Evolutionary conservation across 257 asterid species (phyloP).

Genomic region (Solanum etuberosum): DNA sequence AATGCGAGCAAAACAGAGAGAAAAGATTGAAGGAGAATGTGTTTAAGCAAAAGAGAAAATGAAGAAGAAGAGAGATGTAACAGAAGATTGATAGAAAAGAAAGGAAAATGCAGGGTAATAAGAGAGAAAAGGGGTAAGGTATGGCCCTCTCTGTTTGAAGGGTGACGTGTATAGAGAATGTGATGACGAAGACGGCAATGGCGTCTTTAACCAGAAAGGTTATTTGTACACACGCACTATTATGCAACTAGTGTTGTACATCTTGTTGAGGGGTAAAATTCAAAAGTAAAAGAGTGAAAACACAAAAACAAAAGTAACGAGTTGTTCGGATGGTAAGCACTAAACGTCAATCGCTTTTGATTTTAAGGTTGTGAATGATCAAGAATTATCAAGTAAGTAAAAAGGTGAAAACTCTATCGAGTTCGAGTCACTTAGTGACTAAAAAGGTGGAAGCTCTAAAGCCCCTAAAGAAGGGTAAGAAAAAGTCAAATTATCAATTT

Average conservation of each 20-base stretch:
- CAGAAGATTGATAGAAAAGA: neutral
- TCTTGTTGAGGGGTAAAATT: neutral
- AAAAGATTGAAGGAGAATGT: neutral
- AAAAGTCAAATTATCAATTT: too few relatives aligned
- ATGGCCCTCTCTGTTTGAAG: neutral
- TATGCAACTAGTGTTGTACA: neutral
- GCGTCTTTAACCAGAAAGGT: slow-evolving; percentile 2
- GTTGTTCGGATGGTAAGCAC: too few relatives aligned
- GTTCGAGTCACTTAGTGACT: too few relatives aligned
- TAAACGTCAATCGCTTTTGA: too few relatives aligned
- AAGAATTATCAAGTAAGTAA: accelerated
- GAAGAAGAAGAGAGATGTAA: neutral
- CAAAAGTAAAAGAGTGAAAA: neutral
- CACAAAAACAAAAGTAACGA: neutral
- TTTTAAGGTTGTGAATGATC: too few relatives aligned
- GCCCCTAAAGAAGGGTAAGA: too few relatives aligned
- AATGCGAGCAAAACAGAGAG: neutral
- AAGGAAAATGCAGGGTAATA: neutral
- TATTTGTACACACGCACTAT: neutral
- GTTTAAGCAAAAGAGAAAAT: neutral
- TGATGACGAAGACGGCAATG: slow-evolving; percentile 10
- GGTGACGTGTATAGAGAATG: slow-evolving; percentile 10
- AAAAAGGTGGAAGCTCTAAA: too few relatives aligned
- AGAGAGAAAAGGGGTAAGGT: neutral
- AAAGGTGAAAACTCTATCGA: accelerated